Conservation (phyloP, 805 yeast species). For the Kluyveromyces wickerhamii region DNA sequence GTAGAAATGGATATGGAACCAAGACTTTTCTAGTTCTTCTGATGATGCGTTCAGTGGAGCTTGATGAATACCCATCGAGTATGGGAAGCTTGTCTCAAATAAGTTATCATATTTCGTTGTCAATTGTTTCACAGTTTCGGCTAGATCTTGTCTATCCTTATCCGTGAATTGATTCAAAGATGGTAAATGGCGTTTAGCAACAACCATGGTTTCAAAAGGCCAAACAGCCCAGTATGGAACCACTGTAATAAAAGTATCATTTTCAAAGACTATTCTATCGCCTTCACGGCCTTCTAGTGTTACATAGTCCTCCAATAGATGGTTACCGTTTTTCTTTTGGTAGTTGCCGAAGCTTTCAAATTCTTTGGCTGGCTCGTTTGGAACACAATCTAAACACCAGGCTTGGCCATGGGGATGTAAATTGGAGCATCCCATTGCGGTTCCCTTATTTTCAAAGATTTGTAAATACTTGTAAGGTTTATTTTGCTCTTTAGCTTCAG, state of each 20-base stretch:
- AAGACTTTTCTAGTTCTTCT: conserved; percentile 39
- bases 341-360: conserved; percentile 44
- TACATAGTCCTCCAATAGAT: conserved; percentile 57
- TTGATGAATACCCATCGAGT: conserved; percentile 78
- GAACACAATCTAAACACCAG: conserved; percentile 60
- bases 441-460: conserved; percentile 70
- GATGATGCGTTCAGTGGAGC: conserved; percentile 47
- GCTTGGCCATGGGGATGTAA: conserved; percentile 83
- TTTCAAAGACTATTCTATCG: conserved; percentile 47
- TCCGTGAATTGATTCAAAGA: conserved; percentile 41
- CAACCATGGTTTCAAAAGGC: conserved; percentile 68
- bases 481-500: conserved; percentile 30
- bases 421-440: conserved; percentile 76
- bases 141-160: conserved; percentile 46
- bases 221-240: conserved; percentile 81
- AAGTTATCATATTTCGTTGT: conserved; percentile 65
- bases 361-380: conserved; percentile 59
- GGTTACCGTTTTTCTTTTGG: conserved; percentile 34
- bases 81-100: conserved; percentile 63
- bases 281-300: conserved; percentile 42
- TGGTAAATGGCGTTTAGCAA: conserved; percentile 47
- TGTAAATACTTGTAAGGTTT: conserved; percentile 53
- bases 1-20: conserved; percentile 70
- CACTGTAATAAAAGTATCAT: conserved; percentile 56
- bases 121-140: conserved; percentile 41